Conservation (phyloP, 306 rosid genomes). For the Prunus mongolica region DNA sequence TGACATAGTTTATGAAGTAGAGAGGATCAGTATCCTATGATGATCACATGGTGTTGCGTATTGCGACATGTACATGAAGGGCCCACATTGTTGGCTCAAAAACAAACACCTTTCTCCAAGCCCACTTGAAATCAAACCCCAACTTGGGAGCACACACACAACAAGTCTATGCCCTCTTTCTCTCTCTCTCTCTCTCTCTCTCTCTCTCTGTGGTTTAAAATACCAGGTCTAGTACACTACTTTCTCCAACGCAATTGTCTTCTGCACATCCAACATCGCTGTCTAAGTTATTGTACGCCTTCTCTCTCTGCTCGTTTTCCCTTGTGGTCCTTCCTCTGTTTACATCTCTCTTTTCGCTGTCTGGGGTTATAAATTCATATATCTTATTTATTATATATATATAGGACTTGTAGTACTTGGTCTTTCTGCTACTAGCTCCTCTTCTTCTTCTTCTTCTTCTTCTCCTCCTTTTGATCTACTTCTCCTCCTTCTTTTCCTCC, state of each 20-base stretch:
- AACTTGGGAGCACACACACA: constrained; percentile 65
- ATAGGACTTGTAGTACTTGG: constrained; percentile 21
- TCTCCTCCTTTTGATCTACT: neutral
- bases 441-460: neutral
- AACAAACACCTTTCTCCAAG: constrained; percentile 54
- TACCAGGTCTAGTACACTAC: constrained; percentile 42
- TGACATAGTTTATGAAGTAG: neutral
- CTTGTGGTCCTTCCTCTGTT: constrained; percentile 68
- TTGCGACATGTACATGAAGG: constrained; percentile 68
- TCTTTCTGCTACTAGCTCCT: neutral
- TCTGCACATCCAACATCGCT: constrained; percentile 69
- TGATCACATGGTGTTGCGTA: constrained; percentile 77
- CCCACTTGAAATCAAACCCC: constrained; percentile 78
- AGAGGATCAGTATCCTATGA: constrained; percentile 34
- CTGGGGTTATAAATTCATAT: constrained; percentile 12
- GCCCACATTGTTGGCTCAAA: constrained; percentile 83
- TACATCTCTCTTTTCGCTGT: constrained; percentile 67
- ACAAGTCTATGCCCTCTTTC: constrained; percentile 9
- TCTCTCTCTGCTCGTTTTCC: constrained; percentile 33
- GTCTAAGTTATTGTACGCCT: constrained; percentile 49
- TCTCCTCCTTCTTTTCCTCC: neutral
- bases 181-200: constrained; percentile 4
- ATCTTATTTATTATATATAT: constrained; percentile 31
- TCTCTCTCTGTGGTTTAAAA: neutral
- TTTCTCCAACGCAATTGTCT: constrained; percentile 75